Base-by-base conservation (phyloP, 192 early-diverging fungal genomes). In the Coemansia sp. region DNA sequence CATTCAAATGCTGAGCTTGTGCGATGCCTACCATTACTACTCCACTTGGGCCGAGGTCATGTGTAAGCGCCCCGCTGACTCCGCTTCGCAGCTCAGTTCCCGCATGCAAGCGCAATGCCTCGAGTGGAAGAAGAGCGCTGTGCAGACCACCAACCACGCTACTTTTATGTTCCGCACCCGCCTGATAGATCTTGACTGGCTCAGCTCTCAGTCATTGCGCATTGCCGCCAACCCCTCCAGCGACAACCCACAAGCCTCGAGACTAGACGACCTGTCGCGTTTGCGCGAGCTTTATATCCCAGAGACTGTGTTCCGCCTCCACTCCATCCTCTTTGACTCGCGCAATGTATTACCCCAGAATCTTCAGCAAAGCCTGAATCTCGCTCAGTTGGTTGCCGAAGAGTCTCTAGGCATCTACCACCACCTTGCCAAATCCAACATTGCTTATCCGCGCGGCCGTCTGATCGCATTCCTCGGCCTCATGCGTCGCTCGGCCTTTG, bases 271-370 rank as follows among this genome's bases (percentile, higher is more conserved):
- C 37, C 74, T 88, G 60, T 45, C 44, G 32, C 66, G 62, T 17
- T 63, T 89, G 64, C 87, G 89, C 46, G 71, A 78, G 66, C 72
- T 86, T 29, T 89, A 85, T 50, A 77, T 90, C 15, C 90, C 93
- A 5, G 87, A 92, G 64, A 62, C 90, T 2, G 80, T 92, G 36
- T 77, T 92, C 65, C 87, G 87, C 42, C 69, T 92, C 58, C 90
- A 94, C 72, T 73, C 88, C 11, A 77, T 94, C 25, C 78, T 89
- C 46, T 91, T 78, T 69, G 86, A 91, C 38, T 91, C 89, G 8
- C 76, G 88, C 12, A 77, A 83, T 21, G 64, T 87, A 15, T 31
- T 87, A 21, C 75, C 77, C 23, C 78, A 78, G 70, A 88, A 86
- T 32, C 80, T 86, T 27, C 68, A 55, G 81, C 79, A 29, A 70